Evolutionary conservation across 306 rosid species (phyloP), one percentile per base, ranked within the genome.

Genomic region (Comarum palustre): DNA sequence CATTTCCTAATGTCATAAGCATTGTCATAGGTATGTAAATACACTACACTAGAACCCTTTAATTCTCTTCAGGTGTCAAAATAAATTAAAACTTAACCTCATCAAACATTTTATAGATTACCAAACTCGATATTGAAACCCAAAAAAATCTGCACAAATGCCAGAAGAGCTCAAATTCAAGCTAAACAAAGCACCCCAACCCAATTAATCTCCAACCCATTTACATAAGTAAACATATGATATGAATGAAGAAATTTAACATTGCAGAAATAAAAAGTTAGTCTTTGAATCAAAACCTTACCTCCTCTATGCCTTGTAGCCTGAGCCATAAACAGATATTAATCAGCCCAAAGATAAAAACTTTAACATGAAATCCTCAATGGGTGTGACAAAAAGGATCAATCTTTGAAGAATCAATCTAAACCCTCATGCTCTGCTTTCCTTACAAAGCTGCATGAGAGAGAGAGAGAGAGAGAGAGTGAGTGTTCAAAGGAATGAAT

Each of bases 401-500:
- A 69, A 78, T 38, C 68, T 71, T 74, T 43, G 32, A 61, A 69
- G 72, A 75, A 81, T 65, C 72, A 77, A 51, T 66, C 78, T 73
- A 84, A 82, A 60, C 73, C 77, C 69, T 55, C 84, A 78, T 81
- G 85, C 82, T 76, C 82, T 75, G 81, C 76, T 75, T 79, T 78
- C 84, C 78, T 58, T 54, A 74, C 83, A 81, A 74, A 81, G 84
- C 85, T 74, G 83, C 88, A 81, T 75, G 88, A 84, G 85, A 67
- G 86, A 82, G 74, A 72, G 82, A 77, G 68, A 81, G 75, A 72
- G 81, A 82, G 73, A 41, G 71, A 68, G 77, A 68, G 81, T 39
- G 79, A 76, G 78, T 50, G 62, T 12, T 61, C 79, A 45, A 55
- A 72, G 65, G 71, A 20, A 59, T 77, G 34, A 82, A 79, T 36